Base-by-base conservation (phyloP, 2,329 filamentous ascomycete genomes). In the Ceratocystis colombiana region DNA sequence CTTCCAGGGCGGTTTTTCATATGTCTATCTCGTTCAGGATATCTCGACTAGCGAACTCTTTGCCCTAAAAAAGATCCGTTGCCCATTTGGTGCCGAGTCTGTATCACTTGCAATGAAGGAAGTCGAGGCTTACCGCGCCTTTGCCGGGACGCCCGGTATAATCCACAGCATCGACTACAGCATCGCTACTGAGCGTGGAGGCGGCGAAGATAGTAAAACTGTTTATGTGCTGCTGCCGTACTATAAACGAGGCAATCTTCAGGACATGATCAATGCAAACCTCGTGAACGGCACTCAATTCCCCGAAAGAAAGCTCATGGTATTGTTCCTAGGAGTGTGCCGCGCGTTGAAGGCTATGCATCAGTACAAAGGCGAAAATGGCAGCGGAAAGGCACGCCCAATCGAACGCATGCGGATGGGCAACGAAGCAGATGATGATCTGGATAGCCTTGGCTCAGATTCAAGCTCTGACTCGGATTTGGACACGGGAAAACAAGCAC, bases 251-350 rank as follows among this genome's bases (percentile, higher is more conserved):
- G 94, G 94, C 15, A 99, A 99, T 75, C 82, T 99, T 46, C 94
- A 99, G 78, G 94, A 99, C 77, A 88, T 95, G 74, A 97, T 99
- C 80, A 99, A 99, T 76, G 93, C 94, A 70, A 99, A 99, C 76
- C 80, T 97, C 65, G 93, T 99, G 76, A 97, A 97, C 76, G 90
- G 96, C 74, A 89, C 89, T 46, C 83, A 82, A 64, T 97, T 99
- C 72, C 91, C 93, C 0, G 93, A 97, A 78, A 84, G 86, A 74
- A 82, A 87, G 71, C 79, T 99, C 69, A 93, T 97, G 91, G 80
- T 87, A 67, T 77, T 99, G 68, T 96, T 99, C 75, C 78, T 96
- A 53, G 94, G 94, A 17, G 91, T 99, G 1, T 96, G 93, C 75
- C 85, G 86, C 72, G 94, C 90, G 55, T 78, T 99, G 68, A 87